A percentile compares a stretch with the other conserved stretches of the same genome.
phyloP scores from a whole-genome alignment of 108 stramenopile genomes.

The Skeletonema marinoi region DNA sequence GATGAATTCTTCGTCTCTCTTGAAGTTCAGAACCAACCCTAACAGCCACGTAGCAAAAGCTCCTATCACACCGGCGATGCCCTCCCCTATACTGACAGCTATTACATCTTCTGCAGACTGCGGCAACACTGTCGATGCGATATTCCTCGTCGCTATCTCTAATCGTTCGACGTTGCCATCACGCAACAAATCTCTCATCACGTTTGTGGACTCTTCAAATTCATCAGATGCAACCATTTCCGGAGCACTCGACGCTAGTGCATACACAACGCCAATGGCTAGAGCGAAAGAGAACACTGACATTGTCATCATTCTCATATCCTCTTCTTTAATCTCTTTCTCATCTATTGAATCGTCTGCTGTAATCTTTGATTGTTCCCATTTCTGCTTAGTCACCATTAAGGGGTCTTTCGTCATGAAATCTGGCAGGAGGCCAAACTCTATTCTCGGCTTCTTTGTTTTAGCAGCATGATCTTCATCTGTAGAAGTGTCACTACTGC shows the following conservation, averaged over 20 bases:
- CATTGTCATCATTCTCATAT: constrained; percentile 56
- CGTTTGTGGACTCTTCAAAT: constrained; percentile 21
- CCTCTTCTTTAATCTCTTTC: constrained; percentile 1
- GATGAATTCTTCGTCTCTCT: constrained; percentile 8
- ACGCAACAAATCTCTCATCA: constrained; percentile 10
- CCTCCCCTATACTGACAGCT: constrained; percentile 74
- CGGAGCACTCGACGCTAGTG: constrained; percentile 40
- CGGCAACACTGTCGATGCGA: constrained; percentile 60
- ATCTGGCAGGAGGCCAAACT: constrained; percentile 29
- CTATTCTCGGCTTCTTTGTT: not conserved
- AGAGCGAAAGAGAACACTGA: constrained; percentile 38
- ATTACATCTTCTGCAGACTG: constrained; percentile 67
- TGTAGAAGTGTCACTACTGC: not conserved
- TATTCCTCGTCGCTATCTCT: constrained; percentile 45
- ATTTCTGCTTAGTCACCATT: constrained; percentile 20
- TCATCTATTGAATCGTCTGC: not conserved
- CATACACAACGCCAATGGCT: constrained; percentile 43
- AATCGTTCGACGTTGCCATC: constrained; percentile 23
- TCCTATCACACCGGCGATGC: constrained; percentile 67
- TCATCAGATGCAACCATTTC: constrained; percentile 18
- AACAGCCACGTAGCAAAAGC: constrained; percentile 46
- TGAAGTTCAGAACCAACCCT: constrained; percentile 29
- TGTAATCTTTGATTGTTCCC: constrained; percentile 2
- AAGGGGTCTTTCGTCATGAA: constrained; percentile 45
- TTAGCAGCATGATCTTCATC: not conserved